Percentiles rank a stretch among this genome's conserved stretches.
These are phyloP conservation scores for Neoascochyta sp. DNA, from an alignment of 2,329 filamentous ascomycete genomes.

Conservation along the genomic window DNA sequence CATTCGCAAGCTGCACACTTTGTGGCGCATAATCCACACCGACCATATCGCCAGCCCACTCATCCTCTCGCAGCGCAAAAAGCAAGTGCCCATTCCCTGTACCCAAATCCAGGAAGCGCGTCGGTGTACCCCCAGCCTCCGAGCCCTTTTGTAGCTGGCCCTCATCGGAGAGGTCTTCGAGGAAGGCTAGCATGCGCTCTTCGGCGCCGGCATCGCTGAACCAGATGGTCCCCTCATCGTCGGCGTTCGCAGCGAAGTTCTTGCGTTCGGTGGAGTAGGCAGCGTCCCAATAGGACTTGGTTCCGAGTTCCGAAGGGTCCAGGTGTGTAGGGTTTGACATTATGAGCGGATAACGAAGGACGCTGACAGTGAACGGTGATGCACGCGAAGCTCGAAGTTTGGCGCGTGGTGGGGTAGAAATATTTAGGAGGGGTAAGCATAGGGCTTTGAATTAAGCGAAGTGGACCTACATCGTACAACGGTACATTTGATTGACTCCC, in stretches of 20 bases:
- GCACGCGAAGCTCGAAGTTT: too few species aligned
- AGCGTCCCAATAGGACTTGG: conserved; percentile 63
- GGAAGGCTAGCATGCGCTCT: conserved; percentile 68
- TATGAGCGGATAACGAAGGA: too few species aligned
- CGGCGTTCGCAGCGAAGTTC: conserved; percentile 68
- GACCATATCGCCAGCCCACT: conserved; percentile 67
- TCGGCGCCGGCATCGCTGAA: conserved; percentile 92
- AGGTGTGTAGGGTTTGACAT: conserved; percentile 46
- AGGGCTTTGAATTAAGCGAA: too few species aligned
- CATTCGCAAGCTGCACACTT: conserved; percentile 69
- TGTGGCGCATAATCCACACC: conserved; percentile 83
- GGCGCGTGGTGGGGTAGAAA: too few species aligned
- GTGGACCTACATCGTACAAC: too few species aligned
- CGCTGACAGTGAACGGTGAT: too few species aligned
- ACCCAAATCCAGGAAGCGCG: conserved; percentile 77
- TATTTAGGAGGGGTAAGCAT: too few species aligned
- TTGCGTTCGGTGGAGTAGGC: conserved; percentile 68
- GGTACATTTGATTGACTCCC: too few species aligned
- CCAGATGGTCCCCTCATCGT: conserved; percentile 88
- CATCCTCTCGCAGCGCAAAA: conserved; percentile 68
- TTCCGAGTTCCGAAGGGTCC: conserved; percentile 76
- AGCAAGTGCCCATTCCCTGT: conserved; percentile 92
- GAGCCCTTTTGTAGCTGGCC: conserved; percentile 45
- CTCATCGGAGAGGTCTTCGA: conserved; percentile 51
- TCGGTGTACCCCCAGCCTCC: conserved; percentile 18